Conservation (phyloP, 768 basidiomycete genomes). For the Tylopilus intermedius region DNA sequence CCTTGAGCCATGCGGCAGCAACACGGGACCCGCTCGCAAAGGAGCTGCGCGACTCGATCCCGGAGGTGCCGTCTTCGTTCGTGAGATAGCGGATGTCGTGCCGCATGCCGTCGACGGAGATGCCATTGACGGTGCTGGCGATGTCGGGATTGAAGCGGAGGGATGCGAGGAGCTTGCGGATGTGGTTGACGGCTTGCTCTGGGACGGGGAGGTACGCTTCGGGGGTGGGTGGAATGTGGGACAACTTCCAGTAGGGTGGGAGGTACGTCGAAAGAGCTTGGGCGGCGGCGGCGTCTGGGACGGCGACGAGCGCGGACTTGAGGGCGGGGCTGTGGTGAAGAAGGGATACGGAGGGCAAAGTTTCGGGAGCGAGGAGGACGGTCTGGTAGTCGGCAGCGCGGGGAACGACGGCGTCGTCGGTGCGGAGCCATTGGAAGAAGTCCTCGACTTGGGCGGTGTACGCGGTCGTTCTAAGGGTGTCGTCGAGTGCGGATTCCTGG, state of each 20-base stretch:
- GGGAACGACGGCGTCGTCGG: conserved; percentile 11
- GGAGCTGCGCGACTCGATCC: conserved; percentile 76
- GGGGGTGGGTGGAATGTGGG: conserved; percentile 51
- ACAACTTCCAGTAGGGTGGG: conserved; percentile 72
- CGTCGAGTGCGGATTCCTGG: conserved; percentile 50
- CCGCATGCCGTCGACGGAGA: conserved; percentile 62
- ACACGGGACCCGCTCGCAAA: conserved; percentile 59
- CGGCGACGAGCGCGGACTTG: conserved; percentile 47
- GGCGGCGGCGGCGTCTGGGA: conserved; percentile 37
- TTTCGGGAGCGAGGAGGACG: conserved; percentile 10
- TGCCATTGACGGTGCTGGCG: conserved; percentile 60
- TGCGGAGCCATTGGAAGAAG: conserved; percentile 33
- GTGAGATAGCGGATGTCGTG: conserved; percentile 78
- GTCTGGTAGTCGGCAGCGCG: conserved; percentile 16
- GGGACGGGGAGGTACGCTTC: conserved; percentile 54
- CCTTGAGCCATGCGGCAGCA: conserved; percentile 45
- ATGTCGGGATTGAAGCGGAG: conserved; percentile 68
- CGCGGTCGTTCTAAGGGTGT: conserved; percentile 33
- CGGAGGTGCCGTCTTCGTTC: conserved; percentile 71
- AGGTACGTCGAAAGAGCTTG: conserved; percentile 53
- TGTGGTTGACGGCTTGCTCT: conserved; percentile 44
- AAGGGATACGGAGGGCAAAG: conserved; percentile 26
- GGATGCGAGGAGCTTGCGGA: conserved; percentile 51
- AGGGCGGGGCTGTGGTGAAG: conserved; percentile 35
- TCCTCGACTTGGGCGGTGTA: conserved; percentile 32